A percentile compares a stretch with the other conserved stretches of the same genome.
These are phyloP conservation scores for Eucalyptus cloeziana DNA, from an alignment of 345 rosid genomes.

Conservation along the genomic window DNA sequence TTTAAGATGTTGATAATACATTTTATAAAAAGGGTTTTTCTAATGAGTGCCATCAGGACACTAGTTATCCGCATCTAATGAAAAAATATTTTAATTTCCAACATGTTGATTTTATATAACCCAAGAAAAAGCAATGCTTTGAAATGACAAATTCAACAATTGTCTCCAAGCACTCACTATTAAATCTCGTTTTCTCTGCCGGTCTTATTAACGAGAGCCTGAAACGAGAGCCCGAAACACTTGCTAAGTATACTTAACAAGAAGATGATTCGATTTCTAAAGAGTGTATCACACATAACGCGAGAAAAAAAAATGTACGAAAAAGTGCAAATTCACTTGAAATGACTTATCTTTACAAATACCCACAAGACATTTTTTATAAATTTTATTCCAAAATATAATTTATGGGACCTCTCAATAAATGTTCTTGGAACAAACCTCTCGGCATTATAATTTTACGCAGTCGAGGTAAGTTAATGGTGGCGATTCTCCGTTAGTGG, in stretches of 20 bases:
- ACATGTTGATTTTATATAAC: neutral
- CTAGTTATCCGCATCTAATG: neutral
- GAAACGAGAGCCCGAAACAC: neutral
- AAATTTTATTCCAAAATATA: neutral
- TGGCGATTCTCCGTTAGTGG: neutral
- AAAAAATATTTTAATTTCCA: neutral
- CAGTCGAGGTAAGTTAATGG: neutral
- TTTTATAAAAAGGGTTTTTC: neutral
- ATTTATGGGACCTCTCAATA: neutral
- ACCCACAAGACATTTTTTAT: neutral
- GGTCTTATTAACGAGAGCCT: neutral
- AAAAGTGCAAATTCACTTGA: neutral
- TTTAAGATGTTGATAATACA: neutral
- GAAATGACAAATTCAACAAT: neutral
- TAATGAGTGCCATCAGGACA: neutral
- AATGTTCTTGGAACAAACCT: neutral
- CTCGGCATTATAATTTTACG: neutral
- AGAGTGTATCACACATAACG: neutral
- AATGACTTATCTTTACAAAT: neutral
- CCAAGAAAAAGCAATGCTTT: neutral
- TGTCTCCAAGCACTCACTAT: neutral
- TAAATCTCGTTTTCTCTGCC: neutral
- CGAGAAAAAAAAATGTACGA: neutral
- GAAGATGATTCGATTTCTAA: neutral
- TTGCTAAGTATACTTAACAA: neutral